Conservation (phyloP, 805 yeast genomes). For the Tetrapisispora arboricola region DNA sequence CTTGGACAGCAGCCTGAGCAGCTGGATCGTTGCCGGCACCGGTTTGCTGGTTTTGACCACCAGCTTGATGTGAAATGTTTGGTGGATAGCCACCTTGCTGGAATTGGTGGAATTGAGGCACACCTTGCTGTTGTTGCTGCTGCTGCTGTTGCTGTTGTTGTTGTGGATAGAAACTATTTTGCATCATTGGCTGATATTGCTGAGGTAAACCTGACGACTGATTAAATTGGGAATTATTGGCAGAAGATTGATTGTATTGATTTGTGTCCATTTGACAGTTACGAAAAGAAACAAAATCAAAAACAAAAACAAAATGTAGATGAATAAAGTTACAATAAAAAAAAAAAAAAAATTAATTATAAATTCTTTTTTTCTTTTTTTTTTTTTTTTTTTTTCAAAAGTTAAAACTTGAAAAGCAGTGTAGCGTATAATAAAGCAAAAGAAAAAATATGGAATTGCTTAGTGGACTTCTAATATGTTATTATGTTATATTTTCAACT, state of each 20-base stretch:
- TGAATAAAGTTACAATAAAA: background rate
- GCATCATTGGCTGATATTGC: constrained; percentile 7
- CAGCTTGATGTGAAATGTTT: constrained; percentile 9
- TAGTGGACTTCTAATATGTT: no score
- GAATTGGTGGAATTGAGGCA: constrained; percentile 6
- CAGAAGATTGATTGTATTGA: background rate
- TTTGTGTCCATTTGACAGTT: background rate
- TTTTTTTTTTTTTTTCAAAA: no score
- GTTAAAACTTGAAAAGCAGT: no score
- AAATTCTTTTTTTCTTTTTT: no score
- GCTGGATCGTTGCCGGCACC: background rate
- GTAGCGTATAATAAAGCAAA: no score
- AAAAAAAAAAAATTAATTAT: background rate
- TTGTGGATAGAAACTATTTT: constrained; percentile 10
- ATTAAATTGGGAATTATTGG: background rate
- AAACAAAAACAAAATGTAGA: no score
- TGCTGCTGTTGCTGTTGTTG: constrained; percentile 11
- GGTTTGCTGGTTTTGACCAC: constrained; percentile 6
- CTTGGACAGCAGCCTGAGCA: background rate
- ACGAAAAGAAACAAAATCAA: background rate
- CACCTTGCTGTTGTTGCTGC: constrained; percentile 6
- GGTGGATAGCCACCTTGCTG: constrained; percentile 7
- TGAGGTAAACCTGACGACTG: constrained; percentile 5
- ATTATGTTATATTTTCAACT: no score
- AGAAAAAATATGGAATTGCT: no score